Percentiles rank a stretch among this genome's conserved stretches.
Conservation (phyloP, 208 protist genomes). For the Vickermania ingenoplastis region DNA sequence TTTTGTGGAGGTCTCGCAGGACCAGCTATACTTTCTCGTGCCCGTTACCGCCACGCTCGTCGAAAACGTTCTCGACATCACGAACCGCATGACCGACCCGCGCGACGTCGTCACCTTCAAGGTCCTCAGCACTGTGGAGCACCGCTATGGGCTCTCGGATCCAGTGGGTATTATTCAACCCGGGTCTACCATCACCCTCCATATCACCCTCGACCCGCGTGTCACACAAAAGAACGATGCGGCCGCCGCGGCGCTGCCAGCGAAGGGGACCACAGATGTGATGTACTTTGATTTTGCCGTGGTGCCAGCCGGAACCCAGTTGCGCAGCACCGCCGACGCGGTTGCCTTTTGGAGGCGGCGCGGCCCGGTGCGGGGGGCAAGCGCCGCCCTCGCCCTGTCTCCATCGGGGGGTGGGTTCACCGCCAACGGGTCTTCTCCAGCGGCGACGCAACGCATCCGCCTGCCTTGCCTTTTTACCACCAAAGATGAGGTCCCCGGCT, state of each 20-base stretch:
- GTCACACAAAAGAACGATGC: constrained; percentile 29
- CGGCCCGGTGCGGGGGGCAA: constrained; percentile 19
- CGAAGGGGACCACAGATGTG: constrained; percentile 43
- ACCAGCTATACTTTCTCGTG: constrained; percentile 67
- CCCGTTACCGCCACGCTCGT: constrained; percentile 61
- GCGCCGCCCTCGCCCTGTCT: neutral
- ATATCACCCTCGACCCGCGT: constrained; percentile 51
- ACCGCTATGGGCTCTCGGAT: constrained; percentile 57
- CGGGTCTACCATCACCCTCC: constrained; percentile 30
- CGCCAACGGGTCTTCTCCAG: constrained; percentile 6
- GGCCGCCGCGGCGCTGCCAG: constrained; percentile 24
- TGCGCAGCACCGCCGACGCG: constrained; percentile 15
- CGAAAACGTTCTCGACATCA: constrained; percentile 70
- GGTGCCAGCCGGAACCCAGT: constrained; percentile 16
- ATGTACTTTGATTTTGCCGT: constrained; percentile 76
- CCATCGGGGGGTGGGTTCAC: neutral
- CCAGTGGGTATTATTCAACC: constrained; percentile 61
- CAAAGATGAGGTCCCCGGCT: constrained; percentile 30
- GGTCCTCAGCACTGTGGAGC: constrained; percentile 48
- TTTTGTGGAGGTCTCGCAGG: constrained; percentile 52
- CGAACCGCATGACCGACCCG: constrained; percentile 27
- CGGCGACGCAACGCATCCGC: constrained; percentile 14
- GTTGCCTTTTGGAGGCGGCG: constrained; percentile 50
- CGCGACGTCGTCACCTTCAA: constrained; percentile 66
- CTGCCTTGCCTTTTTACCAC: constrained; percentile 43